phyloP scores from a whole-genome alignment of 1,139 yeast genomes.

The Lipomyces yarrowii region DNA sequence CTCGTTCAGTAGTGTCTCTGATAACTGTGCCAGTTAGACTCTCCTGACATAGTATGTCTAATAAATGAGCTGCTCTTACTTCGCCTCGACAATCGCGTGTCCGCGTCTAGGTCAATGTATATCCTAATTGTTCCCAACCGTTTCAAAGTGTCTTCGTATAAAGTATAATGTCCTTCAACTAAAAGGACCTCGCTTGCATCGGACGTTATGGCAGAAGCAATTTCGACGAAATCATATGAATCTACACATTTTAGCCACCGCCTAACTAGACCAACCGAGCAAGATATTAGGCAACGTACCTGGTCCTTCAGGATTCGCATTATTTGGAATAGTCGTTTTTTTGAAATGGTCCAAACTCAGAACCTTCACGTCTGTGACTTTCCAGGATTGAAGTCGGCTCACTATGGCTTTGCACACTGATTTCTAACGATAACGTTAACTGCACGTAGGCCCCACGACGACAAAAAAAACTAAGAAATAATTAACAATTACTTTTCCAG shows the following conservation, averaged over 20 bases:
- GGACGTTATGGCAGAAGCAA: conserved; percentile 8
- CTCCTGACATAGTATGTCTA: neutral
- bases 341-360: conserved; percentile 15
- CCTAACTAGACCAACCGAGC: neutral
- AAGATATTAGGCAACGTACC: conserved; percentile 10
- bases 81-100: conserved; percentile 24
- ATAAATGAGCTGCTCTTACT: conserved; percentile 6
- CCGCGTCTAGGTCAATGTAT: conserved; percentile 27
- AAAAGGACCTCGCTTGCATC: conserved; percentile 9
- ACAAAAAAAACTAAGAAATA: neutral
- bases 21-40: conserved; percentile 6
- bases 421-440: conserved; percentile 9
- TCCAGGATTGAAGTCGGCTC: conserved; percentile 17
- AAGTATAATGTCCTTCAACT: conserved; percentile 24
- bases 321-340: neutral
- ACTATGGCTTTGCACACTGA: conserved; percentile 20
- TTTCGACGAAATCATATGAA: conserved; percentile 15
- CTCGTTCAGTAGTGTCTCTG: conserved; percentile 21
- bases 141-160: conserved; percentile 16
- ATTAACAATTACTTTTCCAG: conserved; percentile 20
- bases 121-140: conserved; percentile 19
- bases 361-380: conserved; percentile 13
- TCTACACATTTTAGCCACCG: conserved; percentile 2
- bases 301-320: conserved; percentile 24
- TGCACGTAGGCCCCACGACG: neutral